These are phyloP conservation scores for Nakazawaea laoshanensis DNA, from an alignment of 805 yeast species.

Conservation along the genomic window DNA sequence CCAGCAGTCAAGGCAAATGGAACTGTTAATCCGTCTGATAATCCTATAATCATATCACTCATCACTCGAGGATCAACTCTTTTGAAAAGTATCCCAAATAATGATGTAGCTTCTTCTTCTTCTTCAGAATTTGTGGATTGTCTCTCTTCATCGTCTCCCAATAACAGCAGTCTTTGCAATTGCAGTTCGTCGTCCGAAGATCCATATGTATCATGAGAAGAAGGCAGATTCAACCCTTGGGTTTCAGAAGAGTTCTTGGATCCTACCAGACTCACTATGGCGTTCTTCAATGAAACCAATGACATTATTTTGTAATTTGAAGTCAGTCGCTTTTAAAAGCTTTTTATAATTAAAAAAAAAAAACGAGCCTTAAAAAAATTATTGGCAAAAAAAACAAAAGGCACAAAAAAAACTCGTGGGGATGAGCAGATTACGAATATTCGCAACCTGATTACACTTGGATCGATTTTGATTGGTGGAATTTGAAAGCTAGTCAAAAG, in stretches of 20 bases:
- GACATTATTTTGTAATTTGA: conserved; percentile 21
- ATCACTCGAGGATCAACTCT: conserved; percentile 84
- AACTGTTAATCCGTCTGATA: conserved; percentile 92
- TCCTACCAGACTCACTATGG: conserved; percentile 15
- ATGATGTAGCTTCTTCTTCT: conserved; percentile 1
- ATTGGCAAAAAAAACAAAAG: too few relatives aligned
- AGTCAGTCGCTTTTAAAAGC: too few relatives aligned
- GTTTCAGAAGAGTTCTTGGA: conserved; percentile 1
- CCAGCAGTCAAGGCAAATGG: conserved; percentile 99
- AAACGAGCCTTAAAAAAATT: too few relatives aligned
- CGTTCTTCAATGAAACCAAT: conserved; percentile 23
- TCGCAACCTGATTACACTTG: too few relatives aligned
- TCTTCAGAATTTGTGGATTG: conserved; percentile 1
- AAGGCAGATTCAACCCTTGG: background rate
- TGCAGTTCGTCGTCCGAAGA: conserved; percentile 7
- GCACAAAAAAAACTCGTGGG: too few relatives aligned
- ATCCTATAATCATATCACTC: conserved; percentile 89
- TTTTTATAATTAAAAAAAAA: too few relatives aligned
- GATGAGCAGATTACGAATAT: too few relatives aligned
- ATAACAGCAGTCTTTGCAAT: background rate
- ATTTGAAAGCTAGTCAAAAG: too few relatives aligned
- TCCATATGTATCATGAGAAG: conserved; percentile 5
- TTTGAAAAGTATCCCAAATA: conserved; percentile 30
- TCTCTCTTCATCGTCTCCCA: conserved; percentile 1
- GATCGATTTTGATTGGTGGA: too few relatives aligned